A percentile compares a stretch with the other conserved stretches of the same genome.
Conservation (phyloP, 768 basidiomycete genomes). For the Boletus pseudo-olivaceus region DNA sequence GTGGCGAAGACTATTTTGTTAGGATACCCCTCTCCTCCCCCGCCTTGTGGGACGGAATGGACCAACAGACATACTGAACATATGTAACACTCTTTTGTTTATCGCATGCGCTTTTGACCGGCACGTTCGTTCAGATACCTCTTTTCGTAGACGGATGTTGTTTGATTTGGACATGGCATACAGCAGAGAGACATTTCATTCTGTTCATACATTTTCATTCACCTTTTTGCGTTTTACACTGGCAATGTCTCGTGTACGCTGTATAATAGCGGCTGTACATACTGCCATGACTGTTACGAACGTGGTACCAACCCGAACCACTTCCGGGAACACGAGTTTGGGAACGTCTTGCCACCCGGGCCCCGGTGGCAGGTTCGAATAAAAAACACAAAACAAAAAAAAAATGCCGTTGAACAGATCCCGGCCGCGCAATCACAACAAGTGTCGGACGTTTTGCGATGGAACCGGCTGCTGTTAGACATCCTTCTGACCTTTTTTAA, state of each 20-base stretch:
- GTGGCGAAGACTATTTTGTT: constrained; percentile 80
- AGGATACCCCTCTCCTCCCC: constrained; percentile 25
- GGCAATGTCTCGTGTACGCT: neutral
- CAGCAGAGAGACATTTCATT: constrained; percentile 2
- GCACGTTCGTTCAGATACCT: constrained; percentile 25
- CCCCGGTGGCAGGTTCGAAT: neutral
- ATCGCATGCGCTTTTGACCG: constrained; percentile 20
- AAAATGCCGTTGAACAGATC: neutral
- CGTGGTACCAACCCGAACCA: constrained; percentile 13
- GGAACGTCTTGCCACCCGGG: neutral
- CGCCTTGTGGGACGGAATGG: neutral
- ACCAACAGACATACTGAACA: constrained; percentile 29
- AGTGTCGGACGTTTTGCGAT: neutral
- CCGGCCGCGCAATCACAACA: neutral
- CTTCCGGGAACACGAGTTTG: constrained; percentile 4
- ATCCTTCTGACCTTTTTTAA: neutral
- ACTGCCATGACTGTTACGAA: neutral
- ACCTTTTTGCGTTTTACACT: neutral
- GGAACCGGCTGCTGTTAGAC: neutral
- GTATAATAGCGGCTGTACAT: neutral
- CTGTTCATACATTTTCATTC: constrained; percentile 1
- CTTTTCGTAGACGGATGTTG: constrained; percentile 18
- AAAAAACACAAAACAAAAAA: neutral
- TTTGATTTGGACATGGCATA: constrained; percentile 24
- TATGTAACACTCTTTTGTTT: constrained; percentile 34